Evolutionary conservation across 768 basidiomycete genomes (phyloP).

Genomic region (Boletus edulis): DNA sequence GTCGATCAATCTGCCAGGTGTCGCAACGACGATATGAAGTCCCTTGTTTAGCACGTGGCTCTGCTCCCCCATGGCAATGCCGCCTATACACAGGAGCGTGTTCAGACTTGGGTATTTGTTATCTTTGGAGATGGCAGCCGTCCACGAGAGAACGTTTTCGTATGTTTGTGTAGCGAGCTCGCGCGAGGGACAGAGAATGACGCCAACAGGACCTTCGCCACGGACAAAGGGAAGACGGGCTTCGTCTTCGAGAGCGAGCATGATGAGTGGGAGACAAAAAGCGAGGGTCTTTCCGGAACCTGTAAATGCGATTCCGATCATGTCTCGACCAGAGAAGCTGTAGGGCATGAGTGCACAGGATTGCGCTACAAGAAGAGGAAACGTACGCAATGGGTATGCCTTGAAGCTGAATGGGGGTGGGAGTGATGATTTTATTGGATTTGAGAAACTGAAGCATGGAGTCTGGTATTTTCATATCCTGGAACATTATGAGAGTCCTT

Average conservation of each 20-base stretch:
- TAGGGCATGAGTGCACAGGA: constrained; percentile 6
- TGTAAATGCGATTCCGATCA: constrained; percentile 99
- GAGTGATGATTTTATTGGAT: constrained; percentile 77
- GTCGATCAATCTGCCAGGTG: constrained; percentile 94
- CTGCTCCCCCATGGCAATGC: constrained; percentile 98
- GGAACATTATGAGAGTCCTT: constrained; percentile 13
- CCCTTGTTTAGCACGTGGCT: constrained; percentile 88
- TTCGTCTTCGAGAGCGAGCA: constrained; percentile 95
- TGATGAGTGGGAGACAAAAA: constrained; percentile 96
- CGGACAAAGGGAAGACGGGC: constrained; percentile 82
- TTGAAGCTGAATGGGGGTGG: constrained; percentile 96
- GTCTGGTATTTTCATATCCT: constrained; percentile 99
- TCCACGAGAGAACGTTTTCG: constrained; percentile 91
- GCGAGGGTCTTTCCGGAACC: constrained; percentile 99
- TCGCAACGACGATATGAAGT: constrained; percentile 94
- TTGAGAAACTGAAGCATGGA: constrained; percentile 80
- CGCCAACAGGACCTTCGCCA: constrained; percentile 96
- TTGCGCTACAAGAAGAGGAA: background rate
- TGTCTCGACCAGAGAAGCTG: constrained; percentile 93
- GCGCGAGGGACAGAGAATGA: constrained; percentile 94
- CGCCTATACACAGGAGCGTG: constrained; percentile 91
- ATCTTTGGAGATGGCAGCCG: constrained; percentile 72
- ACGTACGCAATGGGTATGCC: constrained; percentile 93
- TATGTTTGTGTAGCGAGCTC: constrained; percentile 97
- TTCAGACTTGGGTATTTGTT: constrained; percentile 84